phyloP scores from a whole-genome alignment of 805 yeast genomes.

The Saccharomycopsis sp. region DNA sequence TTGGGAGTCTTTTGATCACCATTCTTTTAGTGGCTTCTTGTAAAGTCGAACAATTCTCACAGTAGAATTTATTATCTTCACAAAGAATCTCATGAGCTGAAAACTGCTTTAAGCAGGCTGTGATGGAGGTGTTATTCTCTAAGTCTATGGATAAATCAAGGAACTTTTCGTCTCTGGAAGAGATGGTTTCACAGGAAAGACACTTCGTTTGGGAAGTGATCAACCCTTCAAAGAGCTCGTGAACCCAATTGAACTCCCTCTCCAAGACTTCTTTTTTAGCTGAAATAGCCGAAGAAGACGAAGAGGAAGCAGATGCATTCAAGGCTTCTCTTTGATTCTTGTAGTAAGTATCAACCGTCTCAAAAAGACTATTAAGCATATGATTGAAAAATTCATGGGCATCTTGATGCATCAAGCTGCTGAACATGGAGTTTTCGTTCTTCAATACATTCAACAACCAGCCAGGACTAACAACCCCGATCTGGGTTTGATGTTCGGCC shows the following conservation, averaged over 20 bases:
- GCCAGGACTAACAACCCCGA: conserved; percentile 82
- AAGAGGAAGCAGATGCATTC: not conserved
- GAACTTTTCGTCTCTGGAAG: conserved; percentile 79
- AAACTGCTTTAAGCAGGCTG: conserved; percentile 75
- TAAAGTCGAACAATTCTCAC: conserved; percentile 82
- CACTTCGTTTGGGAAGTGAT: conserved; percentile 86
- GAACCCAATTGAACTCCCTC: conserved; percentile 25
- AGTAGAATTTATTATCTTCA: conserved; percentile 85
- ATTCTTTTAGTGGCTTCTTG: conserved; percentile 94
- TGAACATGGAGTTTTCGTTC: conserved; percentile 74
- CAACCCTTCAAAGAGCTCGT: conserved; percentile 74
- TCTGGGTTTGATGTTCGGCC: conserved; percentile 58
- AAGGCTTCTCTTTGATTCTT: conserved; percentile 8
- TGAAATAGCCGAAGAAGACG: too few species aligned
- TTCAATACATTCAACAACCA: conserved; percentile 70
- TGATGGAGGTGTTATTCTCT: conserved; percentile 64
- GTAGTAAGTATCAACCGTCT: conserved; percentile 32
- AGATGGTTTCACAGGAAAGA: conserved; percentile 76
- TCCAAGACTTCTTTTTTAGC: conserved; percentile 21
- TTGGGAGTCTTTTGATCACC: conserved; percentile 71
- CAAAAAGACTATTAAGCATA: conserved; percentile 62
- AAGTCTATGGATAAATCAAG: conserved; percentile 83
- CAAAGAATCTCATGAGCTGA: conserved; percentile 79
- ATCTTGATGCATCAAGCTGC: conserved; percentile 95
- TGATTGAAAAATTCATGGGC: conserved; percentile 95